Conservation (phyloP, 495 filamentous ascomycete species). For the Thozetella sp. region DNA sequence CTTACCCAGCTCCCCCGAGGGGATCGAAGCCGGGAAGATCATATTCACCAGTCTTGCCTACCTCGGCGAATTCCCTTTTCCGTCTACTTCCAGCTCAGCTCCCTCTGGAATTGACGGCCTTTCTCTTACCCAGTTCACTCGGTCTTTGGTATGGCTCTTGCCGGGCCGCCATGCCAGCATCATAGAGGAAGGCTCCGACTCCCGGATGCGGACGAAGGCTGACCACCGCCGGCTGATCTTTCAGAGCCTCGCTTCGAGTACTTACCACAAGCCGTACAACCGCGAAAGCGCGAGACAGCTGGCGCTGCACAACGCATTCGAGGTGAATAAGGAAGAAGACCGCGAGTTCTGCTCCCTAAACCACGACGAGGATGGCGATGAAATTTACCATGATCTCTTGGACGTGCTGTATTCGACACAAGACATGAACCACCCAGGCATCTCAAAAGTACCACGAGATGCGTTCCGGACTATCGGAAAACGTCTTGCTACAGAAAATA, state of each 20-base stretch:
- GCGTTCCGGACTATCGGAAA: constrained; percentile 22
- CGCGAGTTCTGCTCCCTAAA: constrained; percentile 15
- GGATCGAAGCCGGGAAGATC: constrained; percentile 8
- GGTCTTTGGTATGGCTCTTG: constrained; percentile 18
- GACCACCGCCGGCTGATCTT: constrained; percentile 23
- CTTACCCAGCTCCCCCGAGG: constrained; percentile 5
- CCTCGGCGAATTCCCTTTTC: constrained; percentile 17
- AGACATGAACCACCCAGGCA: not conserved
- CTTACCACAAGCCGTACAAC: constrained; percentile 1
- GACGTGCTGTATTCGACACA: constrained; percentile 27
- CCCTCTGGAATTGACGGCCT: constrained; percentile 6
- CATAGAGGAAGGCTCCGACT: constrained; percentile 14
- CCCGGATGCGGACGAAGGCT: constrained; percentile 15
- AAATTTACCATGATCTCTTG: constrained; percentile 29
- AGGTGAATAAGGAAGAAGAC: constrained; percentile 2
- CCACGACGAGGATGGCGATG: constrained; percentile 26
- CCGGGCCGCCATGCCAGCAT: constrained; percentile 9
- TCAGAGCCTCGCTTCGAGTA: constrained; percentile 20
- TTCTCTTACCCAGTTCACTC: constrained; percentile 10
- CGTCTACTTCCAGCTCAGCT: not conserved
- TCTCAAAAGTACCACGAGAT: constrained; percentile 13
- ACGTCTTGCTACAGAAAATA: constrained; percentile 11
- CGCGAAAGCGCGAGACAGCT: not conserved
- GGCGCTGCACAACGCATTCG: constrained; percentile 12
- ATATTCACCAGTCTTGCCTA: constrained; percentile 18